Evolutionary conservation across 495 filamentous ascomycete genomes (phyloP), one percentile per base, ranked within the genome.

Genomic region (Annulohypoxylon nitens): DNA sequence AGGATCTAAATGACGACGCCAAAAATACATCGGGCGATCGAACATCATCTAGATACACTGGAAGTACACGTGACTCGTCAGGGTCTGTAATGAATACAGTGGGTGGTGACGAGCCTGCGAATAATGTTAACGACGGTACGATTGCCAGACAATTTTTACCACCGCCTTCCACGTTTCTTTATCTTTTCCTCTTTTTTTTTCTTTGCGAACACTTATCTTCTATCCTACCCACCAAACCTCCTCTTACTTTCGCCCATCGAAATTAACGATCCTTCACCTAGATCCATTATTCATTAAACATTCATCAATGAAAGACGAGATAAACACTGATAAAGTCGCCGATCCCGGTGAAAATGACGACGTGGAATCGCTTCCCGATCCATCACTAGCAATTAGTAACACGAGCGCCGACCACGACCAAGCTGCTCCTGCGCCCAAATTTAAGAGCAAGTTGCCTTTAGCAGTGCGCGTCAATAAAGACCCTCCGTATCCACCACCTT

Each of bases 401-500:
- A 43, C 12, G 39, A 30, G 30, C 30, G 11, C 12, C 39, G 12
- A 4, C 10, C 0, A 43, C 12, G 12, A n/a, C 4, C 4, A 43
- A 43, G 12, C 0, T 43, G 39, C 39, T 43, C 39, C 39, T 4
- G 12, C 11, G 2, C 12, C 43, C 1, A 53, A 3, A 53, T 18
- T 4, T 23, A 53, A 26, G 20, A 53, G 18, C 48, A 53, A 53
- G 12, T 20, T 4, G 4, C 25, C 39, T 39, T 30, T 60, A 18
- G 16, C 16, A n/a, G 8, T 34, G 8, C 26, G 11, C 11, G 3
- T 65, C 11, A 34, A 43, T 12, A 4, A 10, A 0, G 23, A 55
- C 16, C 37, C 64, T 23, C 64, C 64, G 4, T 59, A 30, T 33
- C 64, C 64, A 14, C 64, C 64, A 2, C 64, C 64, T 0, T n/a